A percentile compares a stretch with the other conserved stretches of the same genome.
These are phyloP conservation scores for Byssoonygena ceratinophila DNA, from an alignment of 2,329 filamentous ascomycete species.

Conservation along the genomic window DNA sequence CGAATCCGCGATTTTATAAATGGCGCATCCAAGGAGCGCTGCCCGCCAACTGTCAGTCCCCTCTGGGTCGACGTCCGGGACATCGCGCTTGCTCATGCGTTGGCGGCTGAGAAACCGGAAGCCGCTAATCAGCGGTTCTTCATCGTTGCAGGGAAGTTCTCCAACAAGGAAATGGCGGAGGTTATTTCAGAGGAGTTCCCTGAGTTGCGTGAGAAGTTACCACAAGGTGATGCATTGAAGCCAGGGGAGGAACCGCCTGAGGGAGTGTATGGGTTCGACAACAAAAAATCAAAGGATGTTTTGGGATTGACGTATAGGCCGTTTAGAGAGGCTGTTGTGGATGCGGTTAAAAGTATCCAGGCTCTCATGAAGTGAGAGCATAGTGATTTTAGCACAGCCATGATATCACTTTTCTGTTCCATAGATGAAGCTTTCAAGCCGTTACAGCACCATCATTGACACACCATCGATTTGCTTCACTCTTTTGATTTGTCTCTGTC, in stretches of 20 bases:
- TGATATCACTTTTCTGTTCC: too few species aligned
- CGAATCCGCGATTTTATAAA: constrained; percentile 54
- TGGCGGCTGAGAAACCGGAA: constrained; percentile 37
- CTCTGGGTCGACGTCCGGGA: constrained; percentile 48
- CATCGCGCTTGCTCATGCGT: constrained; percentile 40
- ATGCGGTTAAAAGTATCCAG: constrained; percentile 18
- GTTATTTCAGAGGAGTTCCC: constrained; percentile 36
- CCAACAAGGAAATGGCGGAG: constrained; percentile 36
- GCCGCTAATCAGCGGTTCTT: constrained; percentile 41
- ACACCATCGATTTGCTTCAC: too few species aligned
- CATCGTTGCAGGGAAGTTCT: constrained; percentile 32
- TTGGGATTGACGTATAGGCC: constrained; percentile 32
- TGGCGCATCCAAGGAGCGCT: constrained; percentile 47
- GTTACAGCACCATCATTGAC: too few species aligned
- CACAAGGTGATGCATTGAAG: constrained; percentile 24
- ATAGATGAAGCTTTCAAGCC: too few species aligned
- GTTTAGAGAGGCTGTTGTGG: constrained; percentile 16
- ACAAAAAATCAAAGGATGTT: constrained; percentile 32
- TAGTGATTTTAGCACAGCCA: neutral
- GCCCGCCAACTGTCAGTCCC: constrained; percentile 49
- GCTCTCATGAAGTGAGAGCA: neutral
- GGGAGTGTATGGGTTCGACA: constrained; percentile 29
- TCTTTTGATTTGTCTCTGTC: too few species aligned
- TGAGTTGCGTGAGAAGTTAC: constrained; percentile 33
- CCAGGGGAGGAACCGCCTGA: constrained; percentile 23